Percentiles rank a stretch among this genome's conserved stretches.
These are phyloP conservation scores for Auriscalpium orientale DNA, from an alignment of 768 basidiomycete species.

Conservation along the genomic window DNA sequence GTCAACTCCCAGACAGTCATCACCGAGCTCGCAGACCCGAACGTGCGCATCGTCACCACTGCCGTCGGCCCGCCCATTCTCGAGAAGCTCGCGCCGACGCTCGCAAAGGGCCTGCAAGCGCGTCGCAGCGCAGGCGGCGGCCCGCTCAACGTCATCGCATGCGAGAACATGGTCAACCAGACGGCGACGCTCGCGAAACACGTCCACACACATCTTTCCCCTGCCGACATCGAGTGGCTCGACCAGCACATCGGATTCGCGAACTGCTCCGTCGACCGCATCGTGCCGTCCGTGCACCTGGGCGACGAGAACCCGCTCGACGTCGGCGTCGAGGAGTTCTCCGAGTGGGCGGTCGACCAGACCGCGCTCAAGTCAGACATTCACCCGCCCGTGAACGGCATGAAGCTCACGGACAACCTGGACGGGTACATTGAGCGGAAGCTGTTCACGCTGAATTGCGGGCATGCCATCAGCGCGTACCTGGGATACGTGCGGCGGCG, in stretches of 20 bases:
- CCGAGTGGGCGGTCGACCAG: slow-evolving; percentile 33
- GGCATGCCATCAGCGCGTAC: slow-evolving; percentile 33
- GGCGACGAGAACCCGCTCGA: slow-evolving; percentile 22
- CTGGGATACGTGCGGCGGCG: slow-evolving; percentile 28
- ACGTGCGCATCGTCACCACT: slow-evolving; percentile 27
- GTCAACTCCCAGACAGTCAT: slow-evolving; percentile 14
- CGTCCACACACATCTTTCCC: slow-evolving; percentile 22
- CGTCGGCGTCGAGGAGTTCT: slow-evolving; percentile 35
- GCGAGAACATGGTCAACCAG: slow-evolving; percentile 33
- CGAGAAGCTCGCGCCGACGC: slow-evolving; percentile 25
- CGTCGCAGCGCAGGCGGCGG: slow-evolving; percentile 19
- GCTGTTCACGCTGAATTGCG: slow-evolving; percentile 36
- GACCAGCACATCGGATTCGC: slow-evolving; percentile 30
- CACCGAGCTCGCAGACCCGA: slow-evolving; percentile 16
- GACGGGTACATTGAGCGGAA: slow-evolving; percentile 33
- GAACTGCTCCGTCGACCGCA: slow-evolving; percentile 36
- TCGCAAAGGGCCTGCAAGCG: slow-evolving; percentile 26
- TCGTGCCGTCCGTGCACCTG: slow-evolving; percentile 21
- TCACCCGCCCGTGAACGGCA: slow-evolving; percentile 22
- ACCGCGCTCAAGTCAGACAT: slow-evolving; percentile 21
- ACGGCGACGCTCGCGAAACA: slow-evolving; percentile 24
- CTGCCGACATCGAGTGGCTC: slow-evolving; percentile 23
- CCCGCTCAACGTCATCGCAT: slow-evolving; percentile 30
- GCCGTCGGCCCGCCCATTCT: slow-evolving; percentile 30
- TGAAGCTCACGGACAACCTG: slow-evolving; percentile 26